Evolutionary conservation across 805 yeast genomes (phyloP), one percentile per base, ranked within the genome.

Genomic region (Metschnikowia kunwiensis): DNA sequence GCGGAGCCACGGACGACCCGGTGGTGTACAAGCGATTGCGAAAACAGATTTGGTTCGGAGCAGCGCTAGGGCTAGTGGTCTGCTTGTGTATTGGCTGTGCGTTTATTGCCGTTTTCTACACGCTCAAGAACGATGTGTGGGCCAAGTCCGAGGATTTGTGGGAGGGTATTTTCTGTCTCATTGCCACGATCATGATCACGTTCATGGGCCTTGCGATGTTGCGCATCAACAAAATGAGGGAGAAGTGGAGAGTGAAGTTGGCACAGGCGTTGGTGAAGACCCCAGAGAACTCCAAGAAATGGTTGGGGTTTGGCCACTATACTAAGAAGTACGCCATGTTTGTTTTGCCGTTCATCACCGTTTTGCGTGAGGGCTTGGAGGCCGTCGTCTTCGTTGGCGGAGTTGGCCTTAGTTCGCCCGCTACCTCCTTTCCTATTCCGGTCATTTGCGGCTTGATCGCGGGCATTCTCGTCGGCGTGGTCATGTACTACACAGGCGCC

Each of bases 151-250:
- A 91, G 63, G 97, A 91, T 60, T 62, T 91, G 40, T 91, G 97
- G 97, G 98, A 91, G 74, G 97, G 97, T 70, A 72, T 86, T 40
- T 88, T 91, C 60, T 86, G 94, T 65, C 67, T 91, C 50, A 80
- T 91, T 61, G 98, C 97, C 4, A 78, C 95, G 0, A 67, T 86
- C 30, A 77, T 91, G 77, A 91, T 91, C 56, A 77, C 96, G n/a
- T 52, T 84, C 52, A 89, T 91, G 97, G 97, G 98, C 61, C 75
- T 91, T 55, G 95, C 97, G 38, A 86, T 91, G 96, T 75, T 91
- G 57, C 79, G 97, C 65, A 74, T 91, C 62, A 89, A 89, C 72
- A 88, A 89, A 71, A 86, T 89, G 95, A 89, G 88, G 68, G 91
- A 79, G 50, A 91, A 91, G 69, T 91, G 98, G 98, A 80, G 96